Base-by-base conservation (phyloP, 2,329 filamentous ascomycete species). In the Bipolaris victoriae region DNA sequence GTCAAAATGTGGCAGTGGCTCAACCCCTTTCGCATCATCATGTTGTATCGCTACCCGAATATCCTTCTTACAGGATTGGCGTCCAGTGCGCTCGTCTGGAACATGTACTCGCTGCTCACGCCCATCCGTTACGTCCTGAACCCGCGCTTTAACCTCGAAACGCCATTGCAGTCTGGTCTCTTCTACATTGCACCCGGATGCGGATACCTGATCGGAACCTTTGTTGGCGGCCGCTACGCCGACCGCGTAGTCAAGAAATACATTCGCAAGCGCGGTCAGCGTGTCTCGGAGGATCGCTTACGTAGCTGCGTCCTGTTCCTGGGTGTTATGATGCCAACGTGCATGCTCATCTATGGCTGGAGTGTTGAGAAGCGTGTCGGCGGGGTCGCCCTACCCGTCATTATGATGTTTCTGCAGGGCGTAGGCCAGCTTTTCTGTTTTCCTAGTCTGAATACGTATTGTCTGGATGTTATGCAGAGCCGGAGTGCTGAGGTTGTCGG, bases 401-500 rank as follows among this genome's bases (percentile, higher is more conserved):
- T 92, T 7, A 85, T 86, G 66, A 88, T 93, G 81, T 92, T 92
- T 70, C 58, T 89, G 2, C 89, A 92, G 68, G 90, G 90, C 1
- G 82, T 92, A 0, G 88, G 86, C 0, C 89, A 92, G 73, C 78
- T 92, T 5, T 90, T 91, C 69, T 90, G 88, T 66, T 92, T 92
- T 68, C 89, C 89, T 0, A 86, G 84, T 46, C 73, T 93, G 60
- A 92, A 93, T 72, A 90, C 90, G 0, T 93, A 95, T 76, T 93
- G 90, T 71, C 77, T 95, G 39, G 90, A 95, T 72, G 90, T 94
- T 11, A 91, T 93, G 87, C 89, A 89, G 62, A 81, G 82, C 1
- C 80, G 84, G 29, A 86, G 86, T 41, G 85, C 88, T 3, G 90
- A 95, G 69, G 89, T 94, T 3, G 86, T 91, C 41, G 70, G 72